Conservation (phyloP, 768 basidiomycete species). For the Rhizopogon salebrosus region DNA sequence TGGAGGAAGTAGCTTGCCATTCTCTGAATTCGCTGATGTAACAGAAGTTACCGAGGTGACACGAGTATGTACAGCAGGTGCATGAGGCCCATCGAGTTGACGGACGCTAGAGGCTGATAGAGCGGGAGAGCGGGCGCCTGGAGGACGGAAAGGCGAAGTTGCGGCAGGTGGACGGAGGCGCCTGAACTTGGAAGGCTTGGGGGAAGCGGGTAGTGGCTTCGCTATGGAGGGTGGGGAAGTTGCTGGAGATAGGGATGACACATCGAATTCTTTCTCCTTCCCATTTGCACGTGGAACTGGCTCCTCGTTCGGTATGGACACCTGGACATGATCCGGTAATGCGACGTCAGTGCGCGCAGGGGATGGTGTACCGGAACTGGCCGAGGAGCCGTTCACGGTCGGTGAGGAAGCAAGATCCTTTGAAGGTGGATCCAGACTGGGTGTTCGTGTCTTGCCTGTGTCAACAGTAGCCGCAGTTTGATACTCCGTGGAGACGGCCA, state of each 20-base stretch:
- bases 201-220: slow-evolving; percentile 2
- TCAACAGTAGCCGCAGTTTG: slow-evolving; percentile 4
- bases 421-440: slow-evolving; percentile 4
- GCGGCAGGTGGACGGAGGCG: slow-evolving; percentile 28
- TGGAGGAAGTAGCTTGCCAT: not conserved
- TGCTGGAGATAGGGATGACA: slow-evolving; percentile 1
- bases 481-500: slow-evolving; percentile 6
- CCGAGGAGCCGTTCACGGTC: slow-evolving; percentile 1
- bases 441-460: slow-evolving; percentile 2
- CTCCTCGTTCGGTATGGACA: not conserved
- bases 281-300: slow-evolving; percentile 6
- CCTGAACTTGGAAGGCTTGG: slow-evolving; percentile 44
- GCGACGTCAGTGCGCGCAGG: not conserved
- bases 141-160: slow-evolving; percentile 29
- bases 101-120: slow-evolving; percentile 16
- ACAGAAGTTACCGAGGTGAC: slow-evolving; percentile 28
- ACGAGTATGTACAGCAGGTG: slow-evolving; percentile 22
- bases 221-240: slow-evolving; percentile 10
- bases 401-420: slow-evolving; percentile 9
- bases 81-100: slow-evolving; percentile 24
- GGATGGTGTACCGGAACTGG: not conserved
- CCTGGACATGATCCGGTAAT: not conserved
- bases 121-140: slow-evolving; percentile 14
- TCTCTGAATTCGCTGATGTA: not conserved
- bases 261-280: slow-evolving; percentile 5